Evolutionary conservation across 2,329 filamentous ascomycete species (phyloP).

Genomic region (Beauveria varroae): DNA sequence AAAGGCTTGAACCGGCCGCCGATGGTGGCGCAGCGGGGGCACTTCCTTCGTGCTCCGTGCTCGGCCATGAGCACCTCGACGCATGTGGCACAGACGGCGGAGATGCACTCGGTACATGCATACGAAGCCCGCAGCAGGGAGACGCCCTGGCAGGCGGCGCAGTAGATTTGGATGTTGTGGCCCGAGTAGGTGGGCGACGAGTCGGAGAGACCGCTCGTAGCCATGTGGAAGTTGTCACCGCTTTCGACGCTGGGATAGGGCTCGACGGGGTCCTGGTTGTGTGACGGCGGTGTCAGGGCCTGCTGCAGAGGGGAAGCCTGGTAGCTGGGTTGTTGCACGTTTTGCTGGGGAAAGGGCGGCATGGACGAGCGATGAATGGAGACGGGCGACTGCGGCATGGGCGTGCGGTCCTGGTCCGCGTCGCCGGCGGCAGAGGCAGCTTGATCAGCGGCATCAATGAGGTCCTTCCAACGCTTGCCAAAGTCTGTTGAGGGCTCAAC

Average conservation of each 20-base stretch:
- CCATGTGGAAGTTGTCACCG: conserved; percentile 66
- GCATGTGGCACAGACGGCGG: conserved; percentile 81
- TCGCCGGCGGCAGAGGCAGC: conserved; percentile 83
- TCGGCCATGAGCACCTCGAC: conserved; percentile 73
- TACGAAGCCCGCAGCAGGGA: conserved; percentile 77
- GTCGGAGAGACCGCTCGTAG: conserved; percentile 54
- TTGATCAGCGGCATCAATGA: conserved; percentile 75
- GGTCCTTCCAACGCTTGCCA: conserved; percentile 91
- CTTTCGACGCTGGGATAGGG: conserved; percentile 74
- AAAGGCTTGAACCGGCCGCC: conserved; percentile 79
- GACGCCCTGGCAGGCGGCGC: conserved; percentile 74
- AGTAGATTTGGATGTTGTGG: conserved; percentile 82
- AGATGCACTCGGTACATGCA: conserved; percentile 94
- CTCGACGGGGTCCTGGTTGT: conserved; percentile 59
- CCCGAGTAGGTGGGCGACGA: conserved; percentile 69
- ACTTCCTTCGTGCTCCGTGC: conserved; percentile 67
- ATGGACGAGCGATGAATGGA: conserved; percentile 56
- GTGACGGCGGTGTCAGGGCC: conserved; percentile 75
- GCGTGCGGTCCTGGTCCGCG: conserved; percentile 83
- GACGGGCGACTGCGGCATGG: conserved; percentile 60
- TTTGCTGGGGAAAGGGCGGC: conserved; percentile 52
- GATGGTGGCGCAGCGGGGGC: conserved; percentile 71
- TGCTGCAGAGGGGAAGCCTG: conserved; percentile 87
- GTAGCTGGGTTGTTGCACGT: conserved; percentile 58
- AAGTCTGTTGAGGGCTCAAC: conserved; percentile 76